Evolutionary conservation across 768 basidiomycete genomes (phyloP).

Genomic region (Cystofilobasidium bisporidii): DNA sequence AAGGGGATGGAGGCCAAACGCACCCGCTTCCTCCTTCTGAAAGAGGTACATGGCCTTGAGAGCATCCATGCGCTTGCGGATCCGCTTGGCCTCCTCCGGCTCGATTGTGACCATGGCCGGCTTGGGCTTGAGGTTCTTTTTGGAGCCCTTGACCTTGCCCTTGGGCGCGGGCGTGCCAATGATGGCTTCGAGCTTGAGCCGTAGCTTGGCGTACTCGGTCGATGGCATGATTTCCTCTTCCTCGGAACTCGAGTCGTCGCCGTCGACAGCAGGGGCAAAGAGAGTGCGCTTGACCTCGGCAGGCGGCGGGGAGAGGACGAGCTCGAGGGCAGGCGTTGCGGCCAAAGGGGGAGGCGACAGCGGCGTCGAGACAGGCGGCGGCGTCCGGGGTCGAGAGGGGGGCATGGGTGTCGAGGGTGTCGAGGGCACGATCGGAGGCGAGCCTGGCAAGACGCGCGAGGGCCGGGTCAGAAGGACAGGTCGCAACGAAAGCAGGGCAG

Average conservation of each 20-base stretch:
- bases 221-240: slow-evolving; percentile 19
- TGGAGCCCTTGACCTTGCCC: slow-evolving; percentile 10
- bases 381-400: slow-evolving; percentile 6
- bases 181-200: slow-evolving; percentile 24
- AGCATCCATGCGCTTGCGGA: slow-evolving; percentile 34
- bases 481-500: too few relatives aligned
- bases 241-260: slow-evolving; percentile 12
- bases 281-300: background rate
- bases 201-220: slow-evolving; percentile 24
- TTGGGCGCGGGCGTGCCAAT: slow-evolving; percentile 7
- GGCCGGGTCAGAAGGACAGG: too few relatives aligned
- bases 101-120: slow-evolving; percentile 21
- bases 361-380: background rate
- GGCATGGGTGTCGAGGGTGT: slow-evolving; percentile 10
- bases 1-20: slow-evolving; percentile 21
- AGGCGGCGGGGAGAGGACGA: background rate
- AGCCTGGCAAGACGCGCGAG: background rate
- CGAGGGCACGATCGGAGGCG: slow-evolving; percentile 6
- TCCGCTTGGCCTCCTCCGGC: slow-evolving; percentile 30
- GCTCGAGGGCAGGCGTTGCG: background rate
- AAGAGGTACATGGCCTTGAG: slow-evolving; percentile 40
- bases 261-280: slow-evolving; percentile 4
- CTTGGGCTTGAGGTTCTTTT: slow-evolving; percentile 15
- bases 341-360: background rate
- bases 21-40: slow-evolving; percentile 38